Percentiles rank a stretch among this genome's conserved stretches.
These are phyloP conservation scores for Claviceps monticola DNA, from an alignment of 2,329 filamentous ascomycete species.

Conservation along the genomic window DNA sequence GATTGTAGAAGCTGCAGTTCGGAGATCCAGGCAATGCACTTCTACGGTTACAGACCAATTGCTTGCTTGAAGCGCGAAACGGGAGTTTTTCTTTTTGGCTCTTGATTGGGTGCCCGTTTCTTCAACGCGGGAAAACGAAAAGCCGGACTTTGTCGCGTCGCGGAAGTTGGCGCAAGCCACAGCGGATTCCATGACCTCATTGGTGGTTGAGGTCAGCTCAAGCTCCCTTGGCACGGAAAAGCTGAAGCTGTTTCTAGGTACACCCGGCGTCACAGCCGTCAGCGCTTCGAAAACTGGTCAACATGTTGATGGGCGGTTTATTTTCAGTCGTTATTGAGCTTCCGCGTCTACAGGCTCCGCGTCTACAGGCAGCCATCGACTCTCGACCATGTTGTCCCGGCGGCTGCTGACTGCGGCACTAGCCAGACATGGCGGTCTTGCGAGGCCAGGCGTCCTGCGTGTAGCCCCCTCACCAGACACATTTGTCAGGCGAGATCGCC, in stretches of 20 bases:
- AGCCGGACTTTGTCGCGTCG: background rate
- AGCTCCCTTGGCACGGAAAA: background rate
- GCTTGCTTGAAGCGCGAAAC: too few species aligned
- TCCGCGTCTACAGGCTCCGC: background rate
- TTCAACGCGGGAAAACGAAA: background rate
- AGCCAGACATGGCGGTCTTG: constrained; percentile 8
- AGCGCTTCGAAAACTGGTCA: background rate
- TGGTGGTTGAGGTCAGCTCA: background rate
- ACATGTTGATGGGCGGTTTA: background rate
- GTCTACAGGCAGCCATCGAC: background rate
- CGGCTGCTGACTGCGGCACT: constrained; percentile 12
- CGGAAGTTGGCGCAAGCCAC: background rate
- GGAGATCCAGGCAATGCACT: too few species aligned
- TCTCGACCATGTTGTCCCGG: constrained; percentile 15
- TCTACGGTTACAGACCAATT: too few species aligned
- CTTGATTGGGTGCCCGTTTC: background rate
- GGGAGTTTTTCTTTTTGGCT: background rate
- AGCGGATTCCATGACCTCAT: constrained; percentile 9
- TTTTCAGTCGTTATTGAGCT: background rate
- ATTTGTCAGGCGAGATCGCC: background rate
- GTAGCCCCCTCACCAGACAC: background rate
- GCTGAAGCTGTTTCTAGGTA: background rate
- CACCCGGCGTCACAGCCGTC: background rate
- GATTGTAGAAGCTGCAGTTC: too few species aligned
- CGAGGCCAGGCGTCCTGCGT: background rate